These are phyloP conservation scores for Penicillium thymicola DNA, from an alignment of 2,329 filamentous ascomycete genomes.

Conservation along the genomic window DNA sequence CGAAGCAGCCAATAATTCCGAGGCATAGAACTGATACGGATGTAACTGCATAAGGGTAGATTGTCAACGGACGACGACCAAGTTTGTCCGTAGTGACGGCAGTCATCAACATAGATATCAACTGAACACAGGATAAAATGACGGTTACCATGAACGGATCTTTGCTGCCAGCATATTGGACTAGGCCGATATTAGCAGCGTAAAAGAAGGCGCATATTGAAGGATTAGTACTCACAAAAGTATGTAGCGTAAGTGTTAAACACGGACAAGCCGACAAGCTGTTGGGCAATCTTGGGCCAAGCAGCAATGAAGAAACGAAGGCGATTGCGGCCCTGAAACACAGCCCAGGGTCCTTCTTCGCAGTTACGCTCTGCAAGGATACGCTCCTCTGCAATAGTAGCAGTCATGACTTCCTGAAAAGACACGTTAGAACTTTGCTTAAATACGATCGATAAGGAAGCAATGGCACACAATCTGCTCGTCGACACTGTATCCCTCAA, in stretches of 20 bases:
- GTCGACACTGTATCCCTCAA: conserved; percentile 33
- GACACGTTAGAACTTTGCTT: not conserved
- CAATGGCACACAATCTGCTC: conserved; percentile 29
- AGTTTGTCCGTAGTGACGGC: conserved; percentile 35
- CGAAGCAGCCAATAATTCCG: conserved; percentile 43
- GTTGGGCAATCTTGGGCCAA: conserved; percentile 43
- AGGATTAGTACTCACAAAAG: conserved; percentile 30
- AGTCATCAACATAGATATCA: conserved; percentile 44
- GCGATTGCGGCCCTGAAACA: conserved; percentile 40
- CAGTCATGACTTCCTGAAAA: conserved; percentile 33
- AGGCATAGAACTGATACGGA: conserved; percentile 37
- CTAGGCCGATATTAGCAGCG: conserved; percentile 12
- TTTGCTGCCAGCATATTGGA: conserved; percentile 43
- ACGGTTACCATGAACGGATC: conserved; percentile 45
- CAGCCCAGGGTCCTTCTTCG: conserved; percentile 30
- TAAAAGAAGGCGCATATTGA: not conserved
- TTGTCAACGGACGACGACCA: conserved; percentile 39
- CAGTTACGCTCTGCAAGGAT: conserved; percentile 28
- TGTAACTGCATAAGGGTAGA: conserved; percentile 42
- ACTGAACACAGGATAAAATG: conserved; percentile 42
- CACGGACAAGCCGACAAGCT: conserved; percentile 40
- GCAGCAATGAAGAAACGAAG: conserved; percentile 38
- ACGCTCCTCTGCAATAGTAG: conserved; percentile 35
- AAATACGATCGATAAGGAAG: not conserved
- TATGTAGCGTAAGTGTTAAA: conserved; percentile 43